Conservation (phyloP, 2,329 filamentous ascomycete species). For the Verticillium nonalfalfae region DNA sequence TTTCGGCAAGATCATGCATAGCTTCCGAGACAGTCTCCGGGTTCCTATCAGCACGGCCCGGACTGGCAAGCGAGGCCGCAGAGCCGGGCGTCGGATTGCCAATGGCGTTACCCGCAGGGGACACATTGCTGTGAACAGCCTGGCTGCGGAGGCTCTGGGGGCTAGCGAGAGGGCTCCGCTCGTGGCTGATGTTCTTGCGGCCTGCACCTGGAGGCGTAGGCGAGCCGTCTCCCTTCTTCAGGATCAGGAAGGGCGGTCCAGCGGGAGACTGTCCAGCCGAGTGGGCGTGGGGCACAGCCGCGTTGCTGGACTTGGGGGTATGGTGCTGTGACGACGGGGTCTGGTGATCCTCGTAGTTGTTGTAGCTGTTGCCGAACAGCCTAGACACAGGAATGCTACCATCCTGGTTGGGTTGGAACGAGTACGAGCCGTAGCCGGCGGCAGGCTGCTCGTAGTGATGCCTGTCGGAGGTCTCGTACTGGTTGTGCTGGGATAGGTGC, state of each 20-base stretch:
- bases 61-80: conserved; percentile 7
- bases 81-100: conserved; percentile 12
- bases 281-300: conserved; percentile 17
- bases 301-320: conserved; percentile 30
- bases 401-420: conserved; percentile 11
- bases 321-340: conserved; percentile 34
- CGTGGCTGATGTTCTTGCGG: conserved; percentile 29
- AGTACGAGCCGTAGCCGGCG: conserved; percentile 12
- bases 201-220: conserved; percentile 32
- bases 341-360: conserved; percentile 34
- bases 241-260: conserved; percentile 36
- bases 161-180: conserved; percentile 36
- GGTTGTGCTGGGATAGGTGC: conserved; percentile 10
- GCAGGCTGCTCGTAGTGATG: conserved; percentile 12
- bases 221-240: conserved; percentile 40
- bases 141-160: conserved; percentile 36
- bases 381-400: conserved; percentile 12
- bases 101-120: conserved; percentile 8
- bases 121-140: conserved; percentile 24
- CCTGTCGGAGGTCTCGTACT: conserved; percentile 10
- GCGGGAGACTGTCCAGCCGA: conserved; percentile 21
- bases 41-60: conserved; percentile 19
- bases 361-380: conserved; percentile 16
- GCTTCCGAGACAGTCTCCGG: conserved; percentile 68
- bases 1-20: conserved; percentile 55